Base-by-base conservation (phyloP, 208 protist genomes). In the Leishmania turanica region DNA sequence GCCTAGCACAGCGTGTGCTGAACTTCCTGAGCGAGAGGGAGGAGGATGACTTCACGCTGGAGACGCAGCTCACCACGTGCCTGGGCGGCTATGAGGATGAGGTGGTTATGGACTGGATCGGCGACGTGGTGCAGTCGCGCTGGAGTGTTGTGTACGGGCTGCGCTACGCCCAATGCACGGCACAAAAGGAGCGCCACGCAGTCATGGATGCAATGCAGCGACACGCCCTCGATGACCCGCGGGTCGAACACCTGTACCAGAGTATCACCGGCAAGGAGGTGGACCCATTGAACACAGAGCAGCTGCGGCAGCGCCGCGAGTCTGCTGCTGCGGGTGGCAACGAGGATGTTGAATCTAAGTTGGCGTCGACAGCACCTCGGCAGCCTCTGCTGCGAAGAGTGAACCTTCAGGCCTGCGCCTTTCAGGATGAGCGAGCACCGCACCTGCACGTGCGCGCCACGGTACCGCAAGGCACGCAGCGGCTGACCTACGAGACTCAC, bases 41-140 rank as follows among this genome's bases (percentile, higher is more conserved):
- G 24, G 89, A 90, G 64, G 92, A 96, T 62, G 83, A 92, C 69
- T 82, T 93, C 53, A 93, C 89, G 27, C 81, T 98, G 1, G 95
- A 96, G 80, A 98, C 95, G 19, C 95, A 97, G 88, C 89, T 98
- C 31, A 97, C 91, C 1, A 93, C 92, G 27, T 96, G 91, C 81
- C 88, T 98, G 19, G 92, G 92, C 47, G 91, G 89, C 58, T 96
- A 97, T 79, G 93, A 96, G 80, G 92, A 95, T 68, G 92, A 95
- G 84, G 87, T 69, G 51, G 90, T 95, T 40, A 91, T 89, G 86
- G 87, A 91, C 56, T 98, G 95, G 93, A 95, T 98, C 53, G 89
- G 82, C 64, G 89, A 88, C 21, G 91, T 92, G 58, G 85, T 86
- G 77, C 85, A 78, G 5, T 93, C 92, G 54, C 92, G 95, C 31